A percentile compares a stretch with the other conserved stretches of the same genome.
Evolutionary conservation across 257 asterid species (phyloP).

Genomic region (Voacanga thouarsii): DNA sequence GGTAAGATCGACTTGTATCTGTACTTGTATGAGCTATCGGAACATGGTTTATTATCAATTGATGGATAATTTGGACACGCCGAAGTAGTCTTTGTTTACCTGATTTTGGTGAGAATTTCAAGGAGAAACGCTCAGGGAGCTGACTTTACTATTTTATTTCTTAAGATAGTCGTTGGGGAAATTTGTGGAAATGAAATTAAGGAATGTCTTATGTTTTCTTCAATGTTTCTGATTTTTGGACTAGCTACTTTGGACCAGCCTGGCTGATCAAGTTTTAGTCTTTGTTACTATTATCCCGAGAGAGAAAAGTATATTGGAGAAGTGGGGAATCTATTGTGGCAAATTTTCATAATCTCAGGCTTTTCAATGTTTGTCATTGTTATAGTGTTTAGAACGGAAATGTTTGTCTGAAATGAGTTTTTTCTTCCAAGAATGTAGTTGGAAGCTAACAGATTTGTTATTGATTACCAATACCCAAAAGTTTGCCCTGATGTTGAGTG

Average conservation of each 20-base stretch:
- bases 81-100: not conserved
- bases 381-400: not conserved
- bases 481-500: not conserved
- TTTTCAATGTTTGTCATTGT: not conserved
- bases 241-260: not conserved
- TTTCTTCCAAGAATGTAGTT: not conserved
- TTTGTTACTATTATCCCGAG: not conserved
- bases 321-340: not conserved
- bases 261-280: not conserved
- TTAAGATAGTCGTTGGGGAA: not conserved
- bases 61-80: not conserved
- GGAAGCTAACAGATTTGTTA: not conserved
- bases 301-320: not conserved
- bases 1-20: constrained; percentile 28
- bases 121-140: not conserved
- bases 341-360: not conserved
- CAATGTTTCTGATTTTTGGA: too few relatives aligned
- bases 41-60: not conserved
- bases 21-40: not conserved
- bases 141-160: not conserved
- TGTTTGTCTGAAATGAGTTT: not conserved
- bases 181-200: not conserved
- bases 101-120: not conserved
- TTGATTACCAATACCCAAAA: not conserved
- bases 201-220: not conserved